Base-by-base conservation (phyloP, 139 green algal species). In the Picochlorum sp. region DNA sequence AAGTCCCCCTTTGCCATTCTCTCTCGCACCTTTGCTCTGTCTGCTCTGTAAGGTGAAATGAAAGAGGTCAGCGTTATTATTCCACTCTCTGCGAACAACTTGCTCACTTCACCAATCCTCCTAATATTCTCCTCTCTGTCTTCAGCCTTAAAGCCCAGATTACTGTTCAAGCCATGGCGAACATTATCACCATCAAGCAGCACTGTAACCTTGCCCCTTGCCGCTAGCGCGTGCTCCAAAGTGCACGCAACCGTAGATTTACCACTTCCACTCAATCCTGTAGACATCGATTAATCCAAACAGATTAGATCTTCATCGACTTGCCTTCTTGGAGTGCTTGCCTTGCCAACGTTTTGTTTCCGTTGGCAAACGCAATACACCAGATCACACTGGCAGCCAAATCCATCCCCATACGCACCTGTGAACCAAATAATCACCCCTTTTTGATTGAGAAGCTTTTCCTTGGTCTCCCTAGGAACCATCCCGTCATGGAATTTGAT, bases 181-280 rank as follows among this genome's bases (percentile, higher is more conserved):
- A 98, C 72, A 73, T 96, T 97, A 74, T 98, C 92, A 6, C 92
- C 92, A 62, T 98, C 92, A 59, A 98, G 74, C 28, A 96, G 74
- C 6, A 84, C 76, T 2, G 84, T 91, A 2, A 85, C 23, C 26
- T 85, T 86, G 30, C 89, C 88, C 15, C 71, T 68, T 10, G 85
- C 82, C 0, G 71, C 75, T 15, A 92, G 56, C 75, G 85, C 57
- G 76, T 96, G 83, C 74, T 95, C 87, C 20, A 91, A 66, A 10
- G 82, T 85, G 66, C 77, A 85, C 21, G 84, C 86, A 15, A 85
- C 76, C 2, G 79, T 82, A 32, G 32, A 68, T 85, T 94, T 84
- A 61, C 85, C 85, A 15, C 69, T 84, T 30, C 90, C 89, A 64
- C 71, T 85, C 4, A 95, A 81, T 21, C 89, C 87, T 24, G 58